These are phyloP conservation scores for Apophysomyces ossiformis DNA, from an alignment of 371 early-diverging fungal genomes.

Conservation along the genomic window DNA sequence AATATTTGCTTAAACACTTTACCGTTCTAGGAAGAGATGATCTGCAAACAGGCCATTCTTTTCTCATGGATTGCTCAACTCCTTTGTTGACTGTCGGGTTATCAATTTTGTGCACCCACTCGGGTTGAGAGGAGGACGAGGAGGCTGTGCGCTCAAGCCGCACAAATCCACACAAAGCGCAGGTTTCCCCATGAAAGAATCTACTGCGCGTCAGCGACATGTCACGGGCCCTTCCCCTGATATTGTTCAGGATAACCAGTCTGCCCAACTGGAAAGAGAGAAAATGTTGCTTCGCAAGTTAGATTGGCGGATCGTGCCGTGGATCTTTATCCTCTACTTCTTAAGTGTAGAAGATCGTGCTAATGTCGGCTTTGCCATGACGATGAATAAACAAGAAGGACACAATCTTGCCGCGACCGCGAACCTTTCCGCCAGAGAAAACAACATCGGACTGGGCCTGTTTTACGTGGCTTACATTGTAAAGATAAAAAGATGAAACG, in stretches of 20 bases:
- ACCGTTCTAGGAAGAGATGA: too few species aligned
- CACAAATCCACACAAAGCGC: too few species aligned
- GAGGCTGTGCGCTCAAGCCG: too few species aligned
- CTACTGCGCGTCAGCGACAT: background rate
- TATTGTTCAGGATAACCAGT: background rate
- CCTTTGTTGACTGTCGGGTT: too few species aligned
- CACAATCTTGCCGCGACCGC: constrained; percentile 49
- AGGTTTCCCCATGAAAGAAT: too few species aligned
- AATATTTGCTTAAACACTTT: too few species aligned
- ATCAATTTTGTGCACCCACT: too few species aligned
- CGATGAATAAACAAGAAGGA: constrained; percentile 48
- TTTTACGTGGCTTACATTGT: constrained; percentile 58
- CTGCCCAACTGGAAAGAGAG: constrained; percentile 4
- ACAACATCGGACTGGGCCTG: constrained; percentile 51
- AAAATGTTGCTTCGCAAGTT: constrained; percentile 46
- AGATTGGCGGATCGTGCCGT: constrained; percentile 55
- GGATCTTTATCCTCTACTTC: constrained; percentile 56
- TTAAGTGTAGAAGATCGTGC: constrained; percentile 52
- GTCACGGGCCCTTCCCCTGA: background rate
- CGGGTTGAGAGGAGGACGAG: too few species aligned
- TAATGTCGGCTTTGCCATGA: constrained; percentile 58
- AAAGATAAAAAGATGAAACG: constrained; percentile 11
- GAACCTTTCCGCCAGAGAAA: constrained; percentile 37
- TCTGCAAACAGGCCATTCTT: too few species aligned
- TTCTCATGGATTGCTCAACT: too few species aligned